Percentiles rank a stretch among this genome's conserved stretches.
Evolutionary conservation across 176 grass and related monocot species (phyloP).

Genomic region (Juncus inflexus): DNA sequence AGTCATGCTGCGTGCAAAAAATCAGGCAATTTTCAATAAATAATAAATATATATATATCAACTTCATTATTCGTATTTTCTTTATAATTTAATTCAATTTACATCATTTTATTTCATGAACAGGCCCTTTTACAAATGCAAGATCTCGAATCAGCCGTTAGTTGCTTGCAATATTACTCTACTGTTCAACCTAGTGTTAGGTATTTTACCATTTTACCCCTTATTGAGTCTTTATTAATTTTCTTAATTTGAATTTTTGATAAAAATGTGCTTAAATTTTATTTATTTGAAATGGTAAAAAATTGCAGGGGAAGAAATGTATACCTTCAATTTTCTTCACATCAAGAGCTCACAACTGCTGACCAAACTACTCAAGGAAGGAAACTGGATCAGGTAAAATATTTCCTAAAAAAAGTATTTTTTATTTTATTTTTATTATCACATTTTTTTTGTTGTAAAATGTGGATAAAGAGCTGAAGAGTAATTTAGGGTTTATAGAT

Average conservation of each 20-base stretch:
- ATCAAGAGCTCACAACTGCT: constrained; percentile 48
- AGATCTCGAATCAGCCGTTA: constrained; percentile 42
- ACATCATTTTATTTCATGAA: not conserved
- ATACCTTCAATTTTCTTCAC: constrained; percentile 58
- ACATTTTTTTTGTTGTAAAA: not conserved
- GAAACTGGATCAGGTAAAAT: constrained; percentile 43
- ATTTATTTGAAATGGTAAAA: not conserved
- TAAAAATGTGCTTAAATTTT: not conserved
- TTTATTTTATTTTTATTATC: not conserved
- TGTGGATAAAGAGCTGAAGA: not conserved
- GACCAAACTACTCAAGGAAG: constrained; percentile 49
- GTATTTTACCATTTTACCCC: constrained; percentile 18
- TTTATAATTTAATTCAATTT: not conserved
- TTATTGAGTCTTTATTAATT: not conserved
- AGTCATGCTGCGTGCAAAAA: constrained; percentile 47
- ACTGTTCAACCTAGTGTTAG: constrained; percentile 46
- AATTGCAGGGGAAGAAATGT: constrained; percentile 46
- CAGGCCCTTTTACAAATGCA: constrained; percentile 59
- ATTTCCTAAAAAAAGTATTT: not conserved
- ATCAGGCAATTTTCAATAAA: constrained; percentile 28
- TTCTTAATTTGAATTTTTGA: not conserved
- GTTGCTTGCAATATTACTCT: constrained; percentile 41
- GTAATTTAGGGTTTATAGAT: too few relatives aligned
- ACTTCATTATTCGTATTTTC: not conserved
- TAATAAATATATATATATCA: not conserved